phyloP scores from a whole-genome alignment of 306 rosid species.

The Macrotyloma uniflorum region DNA sequence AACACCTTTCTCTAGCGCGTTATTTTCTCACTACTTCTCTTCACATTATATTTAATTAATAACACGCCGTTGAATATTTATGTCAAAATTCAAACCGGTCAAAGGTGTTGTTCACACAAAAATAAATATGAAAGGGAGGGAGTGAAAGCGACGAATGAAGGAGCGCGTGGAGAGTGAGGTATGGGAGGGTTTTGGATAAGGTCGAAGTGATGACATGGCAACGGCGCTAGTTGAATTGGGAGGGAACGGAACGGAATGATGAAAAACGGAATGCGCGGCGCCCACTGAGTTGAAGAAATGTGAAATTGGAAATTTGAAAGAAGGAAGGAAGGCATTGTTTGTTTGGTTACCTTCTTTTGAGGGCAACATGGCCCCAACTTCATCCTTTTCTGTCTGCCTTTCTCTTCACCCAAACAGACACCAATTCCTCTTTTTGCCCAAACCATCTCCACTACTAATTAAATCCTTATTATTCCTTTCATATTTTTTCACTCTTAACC shows the following conservation, averaged over 20 bases:
- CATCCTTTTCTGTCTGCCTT: background rate
- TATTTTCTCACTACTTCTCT: background rate
- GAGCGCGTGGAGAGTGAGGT: slow-evolving; percentile 26
- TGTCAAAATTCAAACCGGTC: background rate
- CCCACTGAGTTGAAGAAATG: background rate
- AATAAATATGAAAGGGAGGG: too few species aligned
- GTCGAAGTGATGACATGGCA: slow-evolving; percentile 6
- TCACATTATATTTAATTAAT: background rate
- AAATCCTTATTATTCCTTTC: too few species aligned
- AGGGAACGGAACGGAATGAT: background rate
- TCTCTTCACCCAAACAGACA: background rate
- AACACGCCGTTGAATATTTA: background rate
- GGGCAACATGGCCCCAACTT: slow-evolving; percentile 10
- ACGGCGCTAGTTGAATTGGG: background rate
- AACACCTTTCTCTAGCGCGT: slow-evolving; percentile 27
- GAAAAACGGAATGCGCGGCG: background rate
- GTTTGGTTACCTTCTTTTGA: slow-evolving; percentile 7
- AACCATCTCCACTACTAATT: background rate
- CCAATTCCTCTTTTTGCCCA: background rate
- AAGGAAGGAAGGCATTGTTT: background rate
- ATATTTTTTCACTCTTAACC: too few species aligned
- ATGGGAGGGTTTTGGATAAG: slow-evolving; percentile 36
- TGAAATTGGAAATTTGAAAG: background rate
- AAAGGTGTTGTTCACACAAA: too few species aligned
- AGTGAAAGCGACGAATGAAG: too few species aligned